Conservation (phyloP, 73 alveolate species). For the Paramecium bursaria region DNA sequence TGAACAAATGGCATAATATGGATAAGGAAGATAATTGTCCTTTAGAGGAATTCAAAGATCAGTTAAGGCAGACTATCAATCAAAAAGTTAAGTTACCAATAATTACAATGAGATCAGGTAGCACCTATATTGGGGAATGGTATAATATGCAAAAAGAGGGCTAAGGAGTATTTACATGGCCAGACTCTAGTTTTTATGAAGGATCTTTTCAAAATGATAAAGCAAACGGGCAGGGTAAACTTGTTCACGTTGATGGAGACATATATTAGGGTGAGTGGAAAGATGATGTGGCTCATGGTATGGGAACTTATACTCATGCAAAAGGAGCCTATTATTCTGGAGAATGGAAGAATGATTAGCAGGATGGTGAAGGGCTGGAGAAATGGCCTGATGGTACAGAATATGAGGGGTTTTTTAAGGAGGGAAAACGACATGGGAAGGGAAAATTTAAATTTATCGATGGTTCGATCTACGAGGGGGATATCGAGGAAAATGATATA, state of each 20-base stretch:
- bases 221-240: constrained; percentile 90
- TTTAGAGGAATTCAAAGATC: constrained; percentile 28
- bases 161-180: constrained; percentile 74
- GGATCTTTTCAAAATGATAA: constrained; percentile 89
- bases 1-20: too few relatives aligned
- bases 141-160: constrained; percentile 71
- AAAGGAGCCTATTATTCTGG: constrained; percentile 81
- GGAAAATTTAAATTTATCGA: constrained; percentile 68
- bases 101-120: constrained; percentile 63
- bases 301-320: constrained; percentile 74
- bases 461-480: constrained; percentile 66
- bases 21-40: constrained; percentile 36
- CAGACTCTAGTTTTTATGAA: constrained; percentile 75
- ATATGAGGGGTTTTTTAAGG: constrained; percentile 66
- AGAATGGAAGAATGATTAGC: constrained; percentile 83
- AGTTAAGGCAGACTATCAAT: constrained; percentile 1
- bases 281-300: constrained; percentile 80
- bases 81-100: constrained; percentile 5
- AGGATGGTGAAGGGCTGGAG: constrained; percentile 81
- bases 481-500: constrained; percentile 57
- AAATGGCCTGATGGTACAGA: constrained; percentile 80
- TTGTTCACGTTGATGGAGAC: constrained; percentile 82
- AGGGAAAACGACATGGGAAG: constrained; percentile 77
- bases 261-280: constrained; percentile 81
- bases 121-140: constrained; percentile 80